Percentiles rank a stretch among this genome's conserved stretches.
Conservation (phyloP, 2,329 filamentous ascomycete genomes). For the Aspergillus chevalieri region DNA sequence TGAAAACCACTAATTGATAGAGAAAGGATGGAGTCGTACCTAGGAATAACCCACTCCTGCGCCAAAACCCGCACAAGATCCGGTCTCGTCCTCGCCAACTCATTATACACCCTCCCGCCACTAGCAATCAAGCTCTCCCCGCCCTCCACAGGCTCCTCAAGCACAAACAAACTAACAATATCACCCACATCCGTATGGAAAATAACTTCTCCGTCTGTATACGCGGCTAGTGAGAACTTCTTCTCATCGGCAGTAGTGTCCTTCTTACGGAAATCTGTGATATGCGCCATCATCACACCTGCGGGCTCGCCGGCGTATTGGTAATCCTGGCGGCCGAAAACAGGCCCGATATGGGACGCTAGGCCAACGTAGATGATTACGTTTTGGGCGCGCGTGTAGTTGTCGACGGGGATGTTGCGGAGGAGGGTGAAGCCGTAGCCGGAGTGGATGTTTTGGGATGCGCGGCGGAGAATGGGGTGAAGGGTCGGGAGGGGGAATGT, state of each 20-base stretch:
- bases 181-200: constrained; percentile 51
- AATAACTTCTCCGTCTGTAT: constrained; percentile 24
- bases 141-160: constrained; percentile 39
- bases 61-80: constrained; percentile 44
- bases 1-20: background rate
- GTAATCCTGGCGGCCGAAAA: constrained; percentile 20
- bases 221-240: constrained; percentile 20
- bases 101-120: constrained; percentile 46
- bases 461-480: constrained; percentile 21
- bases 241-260: background rate
- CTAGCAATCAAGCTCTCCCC: constrained; percentile 46
- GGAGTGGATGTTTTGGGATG: constrained; percentile 33
- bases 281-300: constrained; percentile 33
- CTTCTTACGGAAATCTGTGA: background rate
- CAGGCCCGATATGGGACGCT: constrained; percentile 35
- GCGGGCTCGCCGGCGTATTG: background rate
- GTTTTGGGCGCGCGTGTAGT: constrained; percentile 30
- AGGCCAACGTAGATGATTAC: constrained; percentile 39
- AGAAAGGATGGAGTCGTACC: background rate
- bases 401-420: constrained; percentile 34
- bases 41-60: constrained; percentile 32
- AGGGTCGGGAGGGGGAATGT: constrained; percentile 39
- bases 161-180: constrained; percentile 42
- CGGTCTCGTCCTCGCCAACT: constrained; percentile 42
- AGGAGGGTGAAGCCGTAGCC: constrained; percentile 41